Evolutionary conservation across 2,329 filamentous ascomycete species (phyloP).

Genomic region (Pestalotiopsis fici): DNA sequence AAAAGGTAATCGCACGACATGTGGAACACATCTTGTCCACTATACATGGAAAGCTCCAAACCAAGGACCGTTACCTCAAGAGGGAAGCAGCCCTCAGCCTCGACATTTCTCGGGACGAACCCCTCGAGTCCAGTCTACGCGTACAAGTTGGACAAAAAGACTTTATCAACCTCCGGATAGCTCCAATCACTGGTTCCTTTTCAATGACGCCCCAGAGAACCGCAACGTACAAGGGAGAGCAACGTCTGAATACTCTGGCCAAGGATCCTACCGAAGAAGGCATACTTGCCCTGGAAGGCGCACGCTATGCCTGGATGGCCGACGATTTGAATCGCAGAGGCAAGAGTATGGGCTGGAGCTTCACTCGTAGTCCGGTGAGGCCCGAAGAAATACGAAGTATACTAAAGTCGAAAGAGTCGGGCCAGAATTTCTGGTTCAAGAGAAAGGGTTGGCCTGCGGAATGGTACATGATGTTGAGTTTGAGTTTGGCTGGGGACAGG

Average conservation of each 20-base stretch:
- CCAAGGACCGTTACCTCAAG: constrained; percentile 61
- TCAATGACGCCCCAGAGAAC: constrained; percentile 67
- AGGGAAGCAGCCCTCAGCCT: constrained; percentile 61
- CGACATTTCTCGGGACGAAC: constrained; percentile 59
- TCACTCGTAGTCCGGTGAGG: constrained; percentile 48
- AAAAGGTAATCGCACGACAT: constrained; percentile 74
- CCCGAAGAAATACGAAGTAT: constrained; percentile 59
- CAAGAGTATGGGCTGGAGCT: constrained; percentile 65
- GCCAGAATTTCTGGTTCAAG: constrained; percentile 69
- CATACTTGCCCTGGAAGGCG: constrained; percentile 55
- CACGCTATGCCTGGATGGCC: constrained; percentile 63
- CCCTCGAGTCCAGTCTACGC: constrained; percentile 66
- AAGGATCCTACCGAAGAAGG: constrained; percentile 60
- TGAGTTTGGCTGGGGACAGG: constrained; percentile 71
- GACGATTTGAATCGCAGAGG: constrained; percentile 63
- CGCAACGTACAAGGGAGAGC: constrained; percentile 59
- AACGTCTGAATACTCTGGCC: constrained; percentile 59
- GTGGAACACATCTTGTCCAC: constrained; percentile 69
- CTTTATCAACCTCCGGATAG: constrained; percentile 65
- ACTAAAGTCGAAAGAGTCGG: constrained; percentile 63
- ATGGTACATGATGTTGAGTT: constrained; percentile 73
- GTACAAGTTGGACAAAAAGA: constrained; percentile 70
- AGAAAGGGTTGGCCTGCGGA: constrained; percentile 69
- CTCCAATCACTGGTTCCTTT: constrained; percentile 77
- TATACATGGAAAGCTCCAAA: constrained; percentile 61